Evolutionary conservation across 805 yeast species (phyloP).

Genomic region (Ogataea trehaloabstinens): DNA sequence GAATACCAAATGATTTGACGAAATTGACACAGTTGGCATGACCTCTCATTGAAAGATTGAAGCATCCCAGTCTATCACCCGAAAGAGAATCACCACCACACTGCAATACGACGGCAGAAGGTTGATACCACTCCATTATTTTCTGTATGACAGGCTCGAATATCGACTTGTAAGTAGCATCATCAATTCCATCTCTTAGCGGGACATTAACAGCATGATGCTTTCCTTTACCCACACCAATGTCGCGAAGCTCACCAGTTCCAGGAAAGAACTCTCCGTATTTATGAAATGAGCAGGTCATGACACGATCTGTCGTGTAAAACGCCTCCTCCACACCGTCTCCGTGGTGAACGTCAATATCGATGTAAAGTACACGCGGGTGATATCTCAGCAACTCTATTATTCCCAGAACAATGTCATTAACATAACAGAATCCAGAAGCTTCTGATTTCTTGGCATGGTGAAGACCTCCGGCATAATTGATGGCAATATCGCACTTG

Average conservation of each 20-base stretch:
- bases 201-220: constrained; percentile 86
- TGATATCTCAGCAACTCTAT: constrained; percentile 75
- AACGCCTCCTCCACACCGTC: constrained; percentile 96
- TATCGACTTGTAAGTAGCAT: constrained; percentile 76
- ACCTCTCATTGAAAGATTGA: constrained; percentile 88
- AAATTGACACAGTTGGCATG: constrained; percentile 95
- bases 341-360: constrained; percentile 91
- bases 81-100: constrained; percentile 98
- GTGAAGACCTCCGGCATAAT: constrained; percentile 92
- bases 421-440: constrained; percentile 86
- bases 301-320: constrained; percentile 86
- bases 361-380: constrained; percentile 84
- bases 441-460: constrained; percentile 92
- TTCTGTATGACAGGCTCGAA: constrained; percentile 85
- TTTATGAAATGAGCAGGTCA: constrained; percentile 88
- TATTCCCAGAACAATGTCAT: constrained; percentile 85
- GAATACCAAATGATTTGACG: constrained; percentile 81
- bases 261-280: constrained; percentile 94
- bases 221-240: constrained; percentile 82
- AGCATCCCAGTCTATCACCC: constrained; percentile 94
- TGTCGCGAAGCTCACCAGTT: constrained; percentile 82
- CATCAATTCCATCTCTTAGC: constrained; percentile 90
- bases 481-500: constrained; percentile 87
- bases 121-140: constrained; percentile 84
- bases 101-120: constrained; percentile 94